Evolutionary conservation across 1,139 yeast species (phyloP).

Genomic region (Yamadazyma sp.): DNA sequence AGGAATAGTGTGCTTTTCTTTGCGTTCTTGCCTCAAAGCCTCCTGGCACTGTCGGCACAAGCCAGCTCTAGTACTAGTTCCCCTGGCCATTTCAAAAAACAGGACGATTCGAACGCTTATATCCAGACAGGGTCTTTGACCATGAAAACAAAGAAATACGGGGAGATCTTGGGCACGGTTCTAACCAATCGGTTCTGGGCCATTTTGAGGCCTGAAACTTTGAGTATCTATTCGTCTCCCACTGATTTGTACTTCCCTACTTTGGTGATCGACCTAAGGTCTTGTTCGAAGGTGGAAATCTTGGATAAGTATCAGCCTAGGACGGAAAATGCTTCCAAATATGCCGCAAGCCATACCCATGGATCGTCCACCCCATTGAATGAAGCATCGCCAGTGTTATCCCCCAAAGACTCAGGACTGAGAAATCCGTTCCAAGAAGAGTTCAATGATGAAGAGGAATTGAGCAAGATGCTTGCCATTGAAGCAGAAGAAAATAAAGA

Average conservation of each 20-base stretch:
- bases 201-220: constrained; percentile 64
- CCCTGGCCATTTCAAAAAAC: constrained; percentile 10
- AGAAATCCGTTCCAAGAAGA: constrained; percentile 16
- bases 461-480: constrained; percentile 23
- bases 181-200: constrained; percentile 66
- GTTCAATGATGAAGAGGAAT: constrained; percentile 24
- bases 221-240: constrained; percentile 68
- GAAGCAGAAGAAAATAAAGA: constrained; percentile 33
- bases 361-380: not conserved
- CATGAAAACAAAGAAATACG: constrained; percentile 47
- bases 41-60: constrained; percentile 5
- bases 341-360: not conserved
- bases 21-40: constrained; percentile 71
- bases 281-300: constrained; percentile 62
- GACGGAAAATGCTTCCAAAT: constrained; percentile 12
- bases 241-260: constrained; percentile 83
- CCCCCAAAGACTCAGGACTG: constrained; percentile 11
- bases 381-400: constrained; percentile 2
- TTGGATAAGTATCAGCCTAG: constrained; percentile 29
- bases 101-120: constrained; percentile 32
- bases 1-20: constrained; percentile 64
- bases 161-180: constrained; percentile 38
- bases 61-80: constrained; percentile 3
- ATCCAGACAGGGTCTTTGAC: constrained; percentile 51
- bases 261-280: constrained; percentile 68